phyloP scores from a whole-genome alignment of 202 grass and related monocot genomes.

The Zoysia matrella region DNA sequence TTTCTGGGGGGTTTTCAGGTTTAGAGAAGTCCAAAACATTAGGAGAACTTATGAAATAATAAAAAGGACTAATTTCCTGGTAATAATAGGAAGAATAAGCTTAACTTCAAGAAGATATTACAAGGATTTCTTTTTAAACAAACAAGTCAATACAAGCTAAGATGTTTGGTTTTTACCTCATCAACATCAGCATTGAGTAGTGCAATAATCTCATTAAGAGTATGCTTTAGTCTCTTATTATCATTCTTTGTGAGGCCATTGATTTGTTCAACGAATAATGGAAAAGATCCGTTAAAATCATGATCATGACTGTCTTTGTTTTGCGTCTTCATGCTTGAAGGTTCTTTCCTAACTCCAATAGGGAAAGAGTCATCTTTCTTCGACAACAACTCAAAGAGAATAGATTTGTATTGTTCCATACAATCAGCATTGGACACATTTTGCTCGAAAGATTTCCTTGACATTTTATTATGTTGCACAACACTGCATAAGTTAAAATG shows the following conservation, averaged over 20 bases:
- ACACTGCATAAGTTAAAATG: background rate
- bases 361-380: conserved; percentile 16
- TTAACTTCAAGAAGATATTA: background rate
- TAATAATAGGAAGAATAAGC: background rate
- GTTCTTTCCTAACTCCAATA: conserved; percentile 12
- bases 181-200: conserved; percentile 43
- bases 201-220: conserved; percentile 39
- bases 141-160: background rate
- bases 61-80: background rate
- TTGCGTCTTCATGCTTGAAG: background rate
- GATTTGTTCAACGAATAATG: conserved; percentile 44
- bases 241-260: conserved; percentile 42
- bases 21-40: background rate
- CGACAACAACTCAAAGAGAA: conserved; percentile 32
- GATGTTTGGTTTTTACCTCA: conserved; percentile 41
- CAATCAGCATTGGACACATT: conserved; percentile 36
- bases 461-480: conserved; percentile 23
- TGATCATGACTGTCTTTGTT: background rate
- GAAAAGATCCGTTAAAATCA: background rate
- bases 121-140: background rate
- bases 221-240: conserved; percentile 50
- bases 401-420: conserved; percentile 48
- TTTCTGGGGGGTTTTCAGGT: background rate
- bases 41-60: background rate
- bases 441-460: conserved; percentile 24